Evolutionary conservation across 2,329 filamentous ascomycete species (phyloP), one percentile per base, ranked within the genome.

Genomic region (Chaetomiaceae sp.): DNA sequence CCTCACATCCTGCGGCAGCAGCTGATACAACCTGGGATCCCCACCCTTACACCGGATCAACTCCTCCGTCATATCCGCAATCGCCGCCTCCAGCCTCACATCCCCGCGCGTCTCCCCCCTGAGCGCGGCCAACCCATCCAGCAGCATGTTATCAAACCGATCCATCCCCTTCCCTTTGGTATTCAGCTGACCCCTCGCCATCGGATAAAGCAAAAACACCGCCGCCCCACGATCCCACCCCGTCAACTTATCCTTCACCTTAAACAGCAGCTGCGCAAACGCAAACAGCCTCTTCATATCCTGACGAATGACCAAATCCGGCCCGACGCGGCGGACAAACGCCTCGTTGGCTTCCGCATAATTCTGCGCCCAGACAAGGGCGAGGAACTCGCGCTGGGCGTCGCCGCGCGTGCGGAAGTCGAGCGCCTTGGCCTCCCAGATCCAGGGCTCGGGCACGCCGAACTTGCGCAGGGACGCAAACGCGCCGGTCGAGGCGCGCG

Each of bases 401-500:
- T 91, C 83, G 59, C 84, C 82, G 43, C 84, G 82, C 54, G 85
- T 84, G 57, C 88, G 87, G 71, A 90, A 91, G 69, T 87, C 87
- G 14, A 92, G 77, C 12, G 91, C 91, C 66, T 91, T 89, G 17
- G 94, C 89, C 55, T 89, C 83, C 83, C 89, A 95, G 47, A 97
- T 78, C 91, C 92, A 95, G 3, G 79, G 69, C 1, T 78, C 71
- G 0, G 92, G 90, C 38, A 97, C 81, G 58, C 82, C 80, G 49
- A 91, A 81, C 29, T 81, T 82, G 40, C 79, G 73, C 0, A 80
- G 80, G 20, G 94, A 74, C 14, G 79, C 77, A 11, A 71, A 73
- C 69, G 84, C 89, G 49, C 71, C 77, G 15, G 72, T 66, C 57
- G 79, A 77, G 8, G 77, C 74, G 46, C 84, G 78, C 3, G 47